These are phyloP conservation scores for Onygena corvina DNA, from an alignment of 2,329 filamentous ascomycete genomes.

Conservation along the genomic window DNA sequence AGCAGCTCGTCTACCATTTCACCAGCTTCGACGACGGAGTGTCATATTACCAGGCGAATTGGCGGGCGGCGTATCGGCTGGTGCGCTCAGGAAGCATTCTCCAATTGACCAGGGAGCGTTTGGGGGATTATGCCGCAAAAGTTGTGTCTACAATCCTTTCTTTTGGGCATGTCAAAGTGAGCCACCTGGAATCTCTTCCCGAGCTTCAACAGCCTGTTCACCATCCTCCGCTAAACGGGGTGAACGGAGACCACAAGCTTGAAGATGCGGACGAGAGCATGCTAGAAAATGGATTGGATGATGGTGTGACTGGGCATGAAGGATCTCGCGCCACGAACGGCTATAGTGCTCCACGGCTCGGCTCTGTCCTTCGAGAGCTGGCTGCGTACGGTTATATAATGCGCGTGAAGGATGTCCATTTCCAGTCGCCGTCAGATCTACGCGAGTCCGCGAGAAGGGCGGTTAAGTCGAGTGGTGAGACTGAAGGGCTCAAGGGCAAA, in stretches of 20 bases:
- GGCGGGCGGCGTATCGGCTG: slow-evolving; percentile 66
- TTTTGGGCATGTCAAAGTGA: slow-evolving; percentile 58
- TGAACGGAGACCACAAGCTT: slow-evolving; percentile 15
- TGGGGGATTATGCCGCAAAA: slow-evolving; percentile 61
- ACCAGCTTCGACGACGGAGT: slow-evolving; percentile 49
- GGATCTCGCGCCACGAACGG: slow-evolving; percentile 17
- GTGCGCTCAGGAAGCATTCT: slow-evolving; percentile 71
- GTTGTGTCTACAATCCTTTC: slow-evolving; percentile 64
- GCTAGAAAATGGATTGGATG: slow-evolving; percentile 17
- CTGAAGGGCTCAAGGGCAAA: slow-evolving; percentile 30
- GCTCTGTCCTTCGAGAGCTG: slow-evolving; percentile 29
- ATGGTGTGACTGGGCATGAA: slow-evolving; percentile 26
- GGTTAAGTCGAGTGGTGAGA: slow-evolving; percentile 23
- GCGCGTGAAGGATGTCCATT: slow-evolving; percentile 30
- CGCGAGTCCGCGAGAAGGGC: slow-evolving; percentile 28
- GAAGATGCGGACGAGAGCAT: slow-evolving; percentile 17
- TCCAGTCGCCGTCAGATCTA: slow-evolving; percentile 32
- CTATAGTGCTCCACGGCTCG: slow-evolving; percentile 20
- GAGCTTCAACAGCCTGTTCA: slow-evolving; percentile 19
- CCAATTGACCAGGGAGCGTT: slow-evolving; percentile 58
- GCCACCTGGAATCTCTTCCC: slow-evolving; percentile 33
- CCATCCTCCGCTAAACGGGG: slow-evolving; percentile 15
- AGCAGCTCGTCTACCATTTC: slow-evolving; percentile 69
- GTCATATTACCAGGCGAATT: slow-evolving; percentile 75
- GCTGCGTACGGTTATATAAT: slow-evolving; percentile 33